Evolutionary conservation across 169 alveolate genomes (phyloP).

Genomic region (Amoebophrya sp.): DNA sequence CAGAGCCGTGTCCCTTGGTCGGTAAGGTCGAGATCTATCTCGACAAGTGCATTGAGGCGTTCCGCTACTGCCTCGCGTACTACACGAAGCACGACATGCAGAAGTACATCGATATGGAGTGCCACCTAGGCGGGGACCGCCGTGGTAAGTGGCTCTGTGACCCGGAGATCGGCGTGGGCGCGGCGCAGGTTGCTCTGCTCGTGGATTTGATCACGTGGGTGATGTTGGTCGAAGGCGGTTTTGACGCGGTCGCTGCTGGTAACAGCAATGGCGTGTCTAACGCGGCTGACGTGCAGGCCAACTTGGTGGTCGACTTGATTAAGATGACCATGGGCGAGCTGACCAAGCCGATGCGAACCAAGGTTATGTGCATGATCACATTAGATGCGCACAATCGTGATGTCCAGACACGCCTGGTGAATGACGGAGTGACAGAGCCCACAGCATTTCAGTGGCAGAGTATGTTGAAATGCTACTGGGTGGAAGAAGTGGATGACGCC

Average conservation of each 20-base stretch:
- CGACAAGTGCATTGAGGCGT: conserved; percentile 74
- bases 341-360: conserved; percentile 66
- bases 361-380: conserved; percentile 89
- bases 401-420: conserved; percentile 70
- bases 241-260: conserved; percentile 54
- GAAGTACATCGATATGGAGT: conserved; percentile 45
- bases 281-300: conserved; percentile 62
- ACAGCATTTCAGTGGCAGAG: conserved; percentile 94
- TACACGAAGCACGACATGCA: conserved; percentile 58
- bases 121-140: conserved; percentile 24
- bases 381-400: conserved; percentile 92
- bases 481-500: conserved; percentile 64
- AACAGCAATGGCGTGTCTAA: conserved; percentile 64
- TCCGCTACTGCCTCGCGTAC: conserved; percentile 64
- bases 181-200: conserved; percentile 75
- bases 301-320: conserved; percentile 70
- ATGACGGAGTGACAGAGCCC: conserved; percentile 68
- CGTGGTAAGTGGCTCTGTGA: conserved; percentile 32
- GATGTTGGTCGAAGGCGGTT: conserved; percentile 67
- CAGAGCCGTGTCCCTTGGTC: conserved; percentile 67
- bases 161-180: conserved; percentile 16
- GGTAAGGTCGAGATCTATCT: conserved; percentile 87
- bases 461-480: conserved; percentile 86
- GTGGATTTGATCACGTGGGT: conserved; percentile 79
- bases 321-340: conserved; percentile 81